Evolutionary conservation across 108 stramenopile species (phyloP), one percentile per base, ranked within the genome.

Genomic region (Bacterosira constricta): DNA sequence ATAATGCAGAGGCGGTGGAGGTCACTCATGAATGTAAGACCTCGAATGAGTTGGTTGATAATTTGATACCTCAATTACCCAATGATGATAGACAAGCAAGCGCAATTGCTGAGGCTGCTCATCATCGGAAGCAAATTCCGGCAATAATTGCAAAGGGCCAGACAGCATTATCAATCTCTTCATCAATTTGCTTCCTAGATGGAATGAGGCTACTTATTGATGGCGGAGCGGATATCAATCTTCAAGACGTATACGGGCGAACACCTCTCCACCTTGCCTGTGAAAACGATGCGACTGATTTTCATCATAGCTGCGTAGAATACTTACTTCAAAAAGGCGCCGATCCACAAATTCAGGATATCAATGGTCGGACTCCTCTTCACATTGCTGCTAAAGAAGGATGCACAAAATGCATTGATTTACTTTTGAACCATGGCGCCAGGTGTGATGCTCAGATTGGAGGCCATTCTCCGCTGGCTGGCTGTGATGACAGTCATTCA

Each of bases 201-300:
- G 72, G 72, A 20, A 73, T 73, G 72, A 52, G 61, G 35, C 68
- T 75, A 15, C 60, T 75, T 3, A 52, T 75, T 23, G 75, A 70
- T 37, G 63, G 65, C 29, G 75, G 69, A n/a, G 69, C 75, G 11
- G 45, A 70, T 21, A 41, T 70, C 0, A 63, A 69, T 62, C 13
- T 75, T 10, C 18, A 44, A 46, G 75, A 75, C 30, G 12, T 23
- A 3, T 51, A 52, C 11, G 67, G 68, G 13, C 30, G 75, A 21
- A 8, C 75, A 1, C 75, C 75, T 21, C 1, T 75, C 0, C 67
- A 69, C n/a, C 34, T 75, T 10, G 67, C 41, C 0, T 51, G 56
- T 21, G 72, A 73, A 49, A 63, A 64, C 15, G n/a, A 37, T 23
- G 3, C 54, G 5, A 38, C 31, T 12, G 61, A 34, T 42, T 31